Evolutionary conservation across 495 filamentous ascomycete species (phyloP).

Genomic region (Penicillium diatomitis): DNA sequence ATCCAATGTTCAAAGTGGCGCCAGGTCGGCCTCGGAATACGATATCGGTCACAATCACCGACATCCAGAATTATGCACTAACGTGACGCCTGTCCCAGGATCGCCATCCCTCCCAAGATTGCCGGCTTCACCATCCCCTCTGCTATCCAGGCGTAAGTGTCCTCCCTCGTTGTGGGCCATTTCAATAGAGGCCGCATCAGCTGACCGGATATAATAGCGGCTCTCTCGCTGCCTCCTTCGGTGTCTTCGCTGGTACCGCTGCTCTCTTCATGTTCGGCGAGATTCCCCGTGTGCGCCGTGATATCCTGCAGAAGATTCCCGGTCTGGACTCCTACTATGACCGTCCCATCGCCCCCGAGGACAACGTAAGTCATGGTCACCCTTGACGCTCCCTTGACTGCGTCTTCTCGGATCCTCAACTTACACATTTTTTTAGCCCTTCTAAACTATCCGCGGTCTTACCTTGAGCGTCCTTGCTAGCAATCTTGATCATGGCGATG

Average conservation of each 20-base stretch:
- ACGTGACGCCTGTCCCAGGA: slow-evolving; percentile 27
- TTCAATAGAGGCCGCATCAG: neutral
- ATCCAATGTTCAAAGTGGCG: no score
- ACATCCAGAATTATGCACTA: no score
- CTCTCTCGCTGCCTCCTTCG: slow-evolving; percentile 46
- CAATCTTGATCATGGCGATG: slow-evolving; percentile 1
- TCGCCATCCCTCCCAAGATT: slow-evolving; percentile 38
- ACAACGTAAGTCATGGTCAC: slow-evolving; percentile 41
- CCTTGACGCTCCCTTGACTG: neutral
- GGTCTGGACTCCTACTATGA: slow-evolving; percentile 50
- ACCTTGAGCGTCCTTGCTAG: slow-evolving; percentile 2
- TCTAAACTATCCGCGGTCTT: slow-evolving; percentile 26
- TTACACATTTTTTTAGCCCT: slow-evolving; percentile 27
- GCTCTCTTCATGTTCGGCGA: slow-evolving; percentile 66
- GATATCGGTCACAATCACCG: no score
- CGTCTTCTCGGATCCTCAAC: slow-evolving; percentile 1
- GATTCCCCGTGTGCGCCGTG: slow-evolving; percentile 55
- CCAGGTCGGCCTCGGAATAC: no score
- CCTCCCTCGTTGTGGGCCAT: neutral
- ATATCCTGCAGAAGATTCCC: slow-evolving; percentile 57
- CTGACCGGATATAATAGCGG: slow-evolving; percentile 30
- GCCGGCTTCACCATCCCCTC: slow-evolving; percentile 40
- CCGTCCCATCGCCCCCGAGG: slow-evolving; percentile 51
- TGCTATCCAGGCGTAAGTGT: slow-evolving; percentile 42
- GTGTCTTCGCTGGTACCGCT: slow-evolving; percentile 50